Conservation (phyloP, 805 yeast genomes). For the Wickerhamomyces xylosicus region DNA sequence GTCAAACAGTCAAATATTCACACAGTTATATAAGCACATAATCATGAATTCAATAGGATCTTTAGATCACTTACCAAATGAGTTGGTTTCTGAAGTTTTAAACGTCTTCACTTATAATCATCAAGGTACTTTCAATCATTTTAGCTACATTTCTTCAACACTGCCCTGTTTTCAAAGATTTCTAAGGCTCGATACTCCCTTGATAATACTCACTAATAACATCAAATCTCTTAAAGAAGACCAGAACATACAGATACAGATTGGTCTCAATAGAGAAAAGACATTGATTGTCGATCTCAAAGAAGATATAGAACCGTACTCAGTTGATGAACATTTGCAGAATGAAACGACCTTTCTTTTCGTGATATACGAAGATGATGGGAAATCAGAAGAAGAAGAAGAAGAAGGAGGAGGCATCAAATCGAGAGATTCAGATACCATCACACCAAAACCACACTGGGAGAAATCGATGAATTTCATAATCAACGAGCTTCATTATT, state of each 20-base stretch:
- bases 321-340: no score
- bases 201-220: background rate
- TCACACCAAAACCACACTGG: background rate
- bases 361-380: no score
- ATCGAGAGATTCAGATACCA: background rate
- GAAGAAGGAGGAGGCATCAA: no score
- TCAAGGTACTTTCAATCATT: background rate
- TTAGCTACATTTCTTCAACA: background rate
- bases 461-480: background rate
- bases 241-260: no score
- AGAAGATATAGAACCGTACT: no score
- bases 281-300: background rate
- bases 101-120: background rate
- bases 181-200: background rate
- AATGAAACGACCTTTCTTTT: no score
- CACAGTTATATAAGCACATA: no score
- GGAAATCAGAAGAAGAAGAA: no score
- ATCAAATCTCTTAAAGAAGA: background rate
- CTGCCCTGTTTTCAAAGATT: background rate
- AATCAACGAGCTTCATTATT: background rate
- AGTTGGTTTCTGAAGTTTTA: background rate
- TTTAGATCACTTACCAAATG: background rate
- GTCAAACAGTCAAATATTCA: no score
- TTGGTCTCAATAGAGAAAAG: no score
- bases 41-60: background rate